phyloP scores from a whole-genome alignment of 176 grass and related monocot species.

The Carex parvula region DNA sequence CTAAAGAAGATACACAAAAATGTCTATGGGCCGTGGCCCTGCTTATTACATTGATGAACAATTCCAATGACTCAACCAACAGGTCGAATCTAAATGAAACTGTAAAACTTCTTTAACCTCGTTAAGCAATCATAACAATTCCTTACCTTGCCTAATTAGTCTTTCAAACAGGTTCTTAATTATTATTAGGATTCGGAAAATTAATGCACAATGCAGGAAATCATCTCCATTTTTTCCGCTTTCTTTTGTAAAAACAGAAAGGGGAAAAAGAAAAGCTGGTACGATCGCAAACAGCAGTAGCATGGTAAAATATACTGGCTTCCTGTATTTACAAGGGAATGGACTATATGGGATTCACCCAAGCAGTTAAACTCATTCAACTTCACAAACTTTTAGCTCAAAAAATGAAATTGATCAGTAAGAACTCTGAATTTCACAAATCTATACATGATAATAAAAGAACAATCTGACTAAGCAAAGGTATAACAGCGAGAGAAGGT shows the following conservation, averaged over 20 bases:
- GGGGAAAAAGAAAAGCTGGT: neutral
- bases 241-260: neutral
- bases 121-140: neutral
- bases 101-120: neutral
- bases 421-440: neutral
- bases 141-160: neutral
- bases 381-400: neutral
- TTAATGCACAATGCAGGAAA: neutral
- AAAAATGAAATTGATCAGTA: neutral
- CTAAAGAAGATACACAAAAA: too few species aligned
- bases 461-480: constrained; percentile 4
- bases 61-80: too few species aligned
- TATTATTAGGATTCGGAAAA: neutral
- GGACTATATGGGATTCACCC: neutral
- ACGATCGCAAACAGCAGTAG: neutral
- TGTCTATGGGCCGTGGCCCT: too few species aligned
- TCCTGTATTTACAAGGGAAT: neutral
- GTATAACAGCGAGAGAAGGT: neutral
- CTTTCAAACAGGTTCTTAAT: neutral
- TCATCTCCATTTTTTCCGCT: neutral
- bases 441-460: constrained; percentile 7
- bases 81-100: neutral
- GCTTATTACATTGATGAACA: too few species aligned
- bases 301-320: neutral
- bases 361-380: neutral